Evolutionary conservation across 768 basidiomycete species (phyloP), one percentile per base, ranked within the genome.

Genomic region (Phaeotremella skinneri): DNA sequence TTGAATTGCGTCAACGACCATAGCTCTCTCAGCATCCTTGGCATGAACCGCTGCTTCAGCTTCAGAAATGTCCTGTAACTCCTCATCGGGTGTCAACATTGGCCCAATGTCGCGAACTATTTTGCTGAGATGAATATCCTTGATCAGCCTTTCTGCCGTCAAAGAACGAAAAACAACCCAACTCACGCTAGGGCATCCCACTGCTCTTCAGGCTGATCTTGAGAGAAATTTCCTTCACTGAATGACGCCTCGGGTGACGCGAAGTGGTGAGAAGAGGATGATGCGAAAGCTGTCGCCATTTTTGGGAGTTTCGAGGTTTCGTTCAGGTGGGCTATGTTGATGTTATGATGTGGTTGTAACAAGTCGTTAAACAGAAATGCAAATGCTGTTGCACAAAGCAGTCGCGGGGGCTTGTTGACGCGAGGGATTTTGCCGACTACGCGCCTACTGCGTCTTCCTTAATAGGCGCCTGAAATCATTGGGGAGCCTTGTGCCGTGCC

Each of bases 1-100:
- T 9, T 53, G 31, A 14, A 68, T 23, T 23, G 49, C 14, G 34
- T 60, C 61, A 2, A 68, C 37, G 6, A 63, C 60, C 6, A 23
- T 47, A 1, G 27, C 39, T 39, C 69, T 39, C 30, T 70, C 67
- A 0, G 21, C 21, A 52, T 68, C 65, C 47, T 63, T 68, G 5
- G 60, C 60, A 32, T 58, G 47, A 14, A 71, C 67, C 21, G 67
- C 69, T 37, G 49, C 57, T 56, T 70, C 69, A 4, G 72, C 72
- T 16, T 68, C 65, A 4, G 56, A 59, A 5, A 73, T 39, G 48
- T 69, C 61, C 14, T 53, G 61, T 1, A 73, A 37, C 50, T 73
- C 72, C 11, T 70, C 69, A 17, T 70, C 65, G 3, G 63, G 55
- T 3, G 41, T 63, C 34, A 73, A 49, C 7, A 34, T 68, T 11